A percentile compares a stretch with the other conserved stretches of the same genome.
Evolutionary conservation across 1,139 yeast genomes (phyloP).

Genomic region (Hanseniaspora uvarum): DNA sequence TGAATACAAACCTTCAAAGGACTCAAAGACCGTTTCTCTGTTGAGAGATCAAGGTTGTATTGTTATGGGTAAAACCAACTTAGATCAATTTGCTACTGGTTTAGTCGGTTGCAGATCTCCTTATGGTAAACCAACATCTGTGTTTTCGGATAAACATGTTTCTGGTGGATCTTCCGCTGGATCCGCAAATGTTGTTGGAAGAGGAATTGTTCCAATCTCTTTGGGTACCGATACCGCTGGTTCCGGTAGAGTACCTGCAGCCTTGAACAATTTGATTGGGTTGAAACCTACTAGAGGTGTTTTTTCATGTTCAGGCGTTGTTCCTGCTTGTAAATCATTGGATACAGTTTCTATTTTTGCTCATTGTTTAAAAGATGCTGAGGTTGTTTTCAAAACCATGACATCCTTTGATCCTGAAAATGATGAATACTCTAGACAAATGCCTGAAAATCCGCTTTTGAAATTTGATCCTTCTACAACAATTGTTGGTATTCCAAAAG

Average conservation of each 20-base stretch:
- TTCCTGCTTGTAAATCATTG: constrained; percentile 92
- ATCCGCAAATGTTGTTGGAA: constrained; percentile 80
- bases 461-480: constrained; percentile 50
- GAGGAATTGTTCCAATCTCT: constrained; percentile 79
- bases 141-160: constrained; percentile 65
- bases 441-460: constrained; percentile 57
- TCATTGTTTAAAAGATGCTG: constrained; percentile 71
- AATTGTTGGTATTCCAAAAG: constrained; percentile 59
- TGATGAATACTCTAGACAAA: constrained; percentile 69
- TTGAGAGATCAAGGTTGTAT: constrained; percentile 81
- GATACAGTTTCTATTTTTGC: constrained; percentile 88
- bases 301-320: constrained; percentile 76
- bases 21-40: constrained; percentile 61
- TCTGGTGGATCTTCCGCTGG: constrained; percentile 95
- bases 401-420: constrained; percentile 60
- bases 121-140: constrained; percentile 74
- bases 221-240: constrained; percentile 99
- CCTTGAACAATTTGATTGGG: constrained; percentile 79
- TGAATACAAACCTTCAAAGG: constrained; percentile 53
- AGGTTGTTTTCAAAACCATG: constrained; percentile 55
- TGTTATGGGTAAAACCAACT: constrained; percentile 79
- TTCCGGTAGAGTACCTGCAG: constrained; percentile 96
- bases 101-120: constrained; percentile 92
- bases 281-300: constrained; percentile 86
- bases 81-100: constrained; percentile 96